A percentile compares a stretch with the other conserved stretches of the same genome.
These are phyloP conservation scores for Coemansia brasiliensis DNA, from an alignment of 192 early-diverging fungal species.

Conservation along the genomic window DNA sequence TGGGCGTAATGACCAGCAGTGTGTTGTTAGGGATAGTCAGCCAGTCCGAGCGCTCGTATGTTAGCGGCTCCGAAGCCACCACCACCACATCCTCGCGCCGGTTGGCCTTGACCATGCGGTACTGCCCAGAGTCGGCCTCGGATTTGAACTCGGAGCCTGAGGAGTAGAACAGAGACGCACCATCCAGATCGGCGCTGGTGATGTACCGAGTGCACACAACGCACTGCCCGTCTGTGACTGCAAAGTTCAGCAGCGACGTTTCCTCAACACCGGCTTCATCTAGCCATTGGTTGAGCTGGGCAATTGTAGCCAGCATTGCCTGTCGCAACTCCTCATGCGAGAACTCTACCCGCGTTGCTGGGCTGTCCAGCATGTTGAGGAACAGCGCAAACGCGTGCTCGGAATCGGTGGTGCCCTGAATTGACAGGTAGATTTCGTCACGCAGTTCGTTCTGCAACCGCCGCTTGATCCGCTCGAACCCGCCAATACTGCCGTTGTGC, in stretches of 20 bases:
- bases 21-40: slow-evolving; percentile 76
- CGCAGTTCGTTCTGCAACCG: slow-evolving; percentile 60
- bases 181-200: slow-evolving; percentile 65
- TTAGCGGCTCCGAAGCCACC: slow-evolving; percentile 77
- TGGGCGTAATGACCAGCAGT: slow-evolving; percentile 72
- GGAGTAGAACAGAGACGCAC: slow-evolving; percentile 76
- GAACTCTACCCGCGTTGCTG: slow-evolving; percentile 50
- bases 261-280: slow-evolving; percentile 60
- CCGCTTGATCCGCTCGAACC: slow-evolving; percentile 71
- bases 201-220: slow-evolving; percentile 79
- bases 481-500: slow-evolving; percentile 74
- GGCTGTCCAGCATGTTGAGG: slow-evolving; percentile 63
- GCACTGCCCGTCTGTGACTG: slow-evolving; percentile 75
- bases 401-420: slow-evolving; percentile 80
- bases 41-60: slow-evolving; percentile 81
- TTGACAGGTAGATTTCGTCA: slow-evolving; percentile 67
- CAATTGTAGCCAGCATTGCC: slow-evolving; percentile 77
- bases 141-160: slow-evolving; percentile 68
- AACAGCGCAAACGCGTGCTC: slow-evolving; percentile 82
- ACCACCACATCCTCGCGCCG: slow-evolving; percentile 81
- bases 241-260: slow-evolving; percentile 74
- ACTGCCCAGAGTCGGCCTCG: slow-evolving; percentile 62
- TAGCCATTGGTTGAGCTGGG: slow-evolving; percentile 70
- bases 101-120: slow-evolving; percentile 66
- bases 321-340: slow-evolving; percentile 62